A percentile compares a stretch with the other conserved stretches of the same genome.
These are phyloP conservation scores for Sporothrix protearum DNA, from an alignment of 2,329 filamentous ascomycete genomes.

Conservation along the genomic window DNA sequence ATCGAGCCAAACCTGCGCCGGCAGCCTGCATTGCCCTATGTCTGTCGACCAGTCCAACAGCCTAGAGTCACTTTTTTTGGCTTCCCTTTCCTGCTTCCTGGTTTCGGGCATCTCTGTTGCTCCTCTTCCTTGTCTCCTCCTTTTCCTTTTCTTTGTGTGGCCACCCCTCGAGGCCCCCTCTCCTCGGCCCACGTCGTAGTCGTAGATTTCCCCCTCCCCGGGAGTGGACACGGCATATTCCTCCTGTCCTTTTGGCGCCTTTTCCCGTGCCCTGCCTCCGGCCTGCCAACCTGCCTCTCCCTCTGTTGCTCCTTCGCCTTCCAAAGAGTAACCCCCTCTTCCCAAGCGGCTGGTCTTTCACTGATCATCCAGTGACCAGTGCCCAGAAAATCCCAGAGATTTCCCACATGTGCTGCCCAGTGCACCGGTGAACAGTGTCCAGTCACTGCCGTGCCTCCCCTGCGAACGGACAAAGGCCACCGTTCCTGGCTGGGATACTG, in stretches of 20 bases:
- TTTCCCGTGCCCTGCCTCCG: not conserved
- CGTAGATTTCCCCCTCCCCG: not conserved
- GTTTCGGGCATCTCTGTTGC: not conserved
- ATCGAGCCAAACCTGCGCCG: no score
- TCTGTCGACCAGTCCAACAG: no score
- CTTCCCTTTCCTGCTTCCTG: constrained; percentile 9
- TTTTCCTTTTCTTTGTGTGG: not conserved
- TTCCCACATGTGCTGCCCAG: not conserved
- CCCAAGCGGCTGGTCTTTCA: not conserved
- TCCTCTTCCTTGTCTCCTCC: no score
- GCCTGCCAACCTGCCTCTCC: not conserved
- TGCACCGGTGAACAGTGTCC: not conserved
- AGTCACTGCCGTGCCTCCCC: not conserved
- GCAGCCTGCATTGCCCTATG: not conserved
- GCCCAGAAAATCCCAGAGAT: not conserved
- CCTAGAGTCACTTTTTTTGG: not conserved
- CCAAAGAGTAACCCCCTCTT: not conserved
- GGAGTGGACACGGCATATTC: not conserved
- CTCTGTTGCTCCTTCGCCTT: not conserved
- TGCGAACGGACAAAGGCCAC: not conserved
- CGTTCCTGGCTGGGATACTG: not conserved
- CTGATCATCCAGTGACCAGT: not conserved
- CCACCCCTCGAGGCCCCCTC: not conserved
- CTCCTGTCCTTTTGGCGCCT: not conserved
- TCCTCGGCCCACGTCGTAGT: constrained; percentile 1